phyloP scores from a whole-genome alignment of 805 yeast genomes.

The Starmerella potacharoeniae region DNA sequence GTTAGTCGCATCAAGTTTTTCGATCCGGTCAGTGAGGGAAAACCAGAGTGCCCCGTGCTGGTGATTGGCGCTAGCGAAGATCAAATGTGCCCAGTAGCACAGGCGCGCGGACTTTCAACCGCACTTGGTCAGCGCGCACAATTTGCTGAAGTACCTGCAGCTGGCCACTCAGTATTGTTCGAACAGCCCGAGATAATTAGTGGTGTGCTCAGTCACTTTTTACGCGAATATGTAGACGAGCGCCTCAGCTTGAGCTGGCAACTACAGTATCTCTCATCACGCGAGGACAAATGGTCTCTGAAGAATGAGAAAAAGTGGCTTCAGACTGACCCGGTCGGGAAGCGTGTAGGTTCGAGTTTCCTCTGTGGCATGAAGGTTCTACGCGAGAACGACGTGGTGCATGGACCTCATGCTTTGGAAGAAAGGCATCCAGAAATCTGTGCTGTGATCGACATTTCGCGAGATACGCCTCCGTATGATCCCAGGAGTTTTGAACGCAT shows the following conservation, averaged over 20 bases:
- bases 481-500: slow-evolving; percentile 45
- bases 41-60: slow-evolving; percentile 36
- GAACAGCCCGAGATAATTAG: slow-evolving; percentile 54
- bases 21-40: slow-evolving; percentile 35
- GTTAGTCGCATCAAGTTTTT: slow-evolving; percentile 40
- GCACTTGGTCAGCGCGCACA: neutral
- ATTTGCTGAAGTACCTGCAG: slow-evolving; percentile 27
- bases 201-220: slow-evolving; percentile 49
- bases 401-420: slow-evolving; percentile 50
- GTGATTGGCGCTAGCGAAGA: slow-evolving; percentile 52
- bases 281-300: slow-evolving; percentile 66
- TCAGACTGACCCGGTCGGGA: slow-evolving; percentile 37
- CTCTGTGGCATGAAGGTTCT: slow-evolving; percentile 65
- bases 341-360: slow-evolving; percentile 33
- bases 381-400: slow-evolving; percentile 49
- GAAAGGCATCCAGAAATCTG: slow-evolving; percentile 38
- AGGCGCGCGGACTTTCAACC: slow-evolving; percentile 24
- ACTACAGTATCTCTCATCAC: slow-evolving; percentile 37
- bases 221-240: slow-evolving; percentile 39
- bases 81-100: slow-evolving; percentile 39
- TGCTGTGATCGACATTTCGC: slow-evolving; percentile 58
- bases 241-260: slow-evolving; percentile 64
- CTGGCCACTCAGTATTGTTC: slow-evolving; percentile 56
- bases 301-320: slow-evolving; percentile 68
- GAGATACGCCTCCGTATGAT: slow-evolving; percentile 55